Evolutionary conservation across 2,329 filamentous ascomycete genomes (phyloP).

Genomic region (Cadophora gregata): DNA sequence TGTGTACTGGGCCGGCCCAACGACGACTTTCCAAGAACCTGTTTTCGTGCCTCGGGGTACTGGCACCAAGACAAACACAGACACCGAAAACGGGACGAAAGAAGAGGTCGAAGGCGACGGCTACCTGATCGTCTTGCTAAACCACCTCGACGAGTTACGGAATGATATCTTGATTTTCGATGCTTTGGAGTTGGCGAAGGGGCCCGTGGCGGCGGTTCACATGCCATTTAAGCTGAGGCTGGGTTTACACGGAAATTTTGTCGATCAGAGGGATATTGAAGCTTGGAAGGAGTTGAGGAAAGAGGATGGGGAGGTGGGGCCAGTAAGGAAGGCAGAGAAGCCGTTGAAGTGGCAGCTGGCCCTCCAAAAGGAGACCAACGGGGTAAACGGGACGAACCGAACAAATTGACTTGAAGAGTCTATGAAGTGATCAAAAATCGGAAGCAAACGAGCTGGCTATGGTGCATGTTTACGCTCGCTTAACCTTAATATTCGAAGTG

Average conservation of each 20-base stretch:
- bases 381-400: background rate
- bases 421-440: background rate
- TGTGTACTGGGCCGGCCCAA: slow-evolving; percentile 41
- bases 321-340: slow-evolving; percentile 46
- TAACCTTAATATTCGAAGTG: background rate
- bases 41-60: slow-evolving; percentile 40
- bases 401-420: background rate
- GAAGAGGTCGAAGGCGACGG: slow-evolving; percentile 42
- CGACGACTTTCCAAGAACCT: slow-evolving; percentile 43
- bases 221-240: slow-evolving; percentile 45
- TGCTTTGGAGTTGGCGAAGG: slow-evolving; percentile 41
- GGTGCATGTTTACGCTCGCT: slow-evolving; percentile 7
- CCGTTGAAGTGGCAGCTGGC: slow-evolving; percentile 49
- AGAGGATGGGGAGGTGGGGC: slow-evolving; percentile 47
- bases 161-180: slow-evolving; percentile 48
- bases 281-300: slow-evolving; percentile 48
- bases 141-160: slow-evolving; percentile 48
- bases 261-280: slow-evolving; percentile 46
- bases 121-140: slow-evolving; percentile 43
- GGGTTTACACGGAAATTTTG: slow-evolving; percentile 47
- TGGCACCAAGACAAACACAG: background rate
- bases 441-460: background rate
- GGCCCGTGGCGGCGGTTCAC: slow-evolving; percentile 46
- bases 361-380: background rate
- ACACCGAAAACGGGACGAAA: background rate